Percentiles rank a stretch among this genome's conserved stretches.
Evolutionary conservation across 148 eudicot genomes (phyloP).

Genomic region (Camellia japonica): DNA sequence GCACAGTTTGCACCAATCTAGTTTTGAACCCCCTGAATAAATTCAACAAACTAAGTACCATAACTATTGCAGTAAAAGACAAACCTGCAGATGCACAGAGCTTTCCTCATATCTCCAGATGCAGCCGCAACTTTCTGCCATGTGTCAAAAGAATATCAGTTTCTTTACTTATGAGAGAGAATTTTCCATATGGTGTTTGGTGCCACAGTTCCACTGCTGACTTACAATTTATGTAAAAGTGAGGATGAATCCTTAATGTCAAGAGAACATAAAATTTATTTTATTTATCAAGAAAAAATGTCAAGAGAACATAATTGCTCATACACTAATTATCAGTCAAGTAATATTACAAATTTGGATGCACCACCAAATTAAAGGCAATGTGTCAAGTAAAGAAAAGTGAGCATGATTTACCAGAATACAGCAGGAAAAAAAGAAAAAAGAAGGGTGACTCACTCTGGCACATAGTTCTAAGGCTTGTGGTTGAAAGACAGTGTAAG

Average conservation of each 20-base stretch:
- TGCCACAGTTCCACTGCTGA: neutral
- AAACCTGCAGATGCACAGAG: conserved; percentile 87
- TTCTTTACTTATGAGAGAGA: neutral
- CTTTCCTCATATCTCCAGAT: conserved; percentile 98
- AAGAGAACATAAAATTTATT: neutral
- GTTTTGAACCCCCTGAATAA: neutral
- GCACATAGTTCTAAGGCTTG: conserved; percentile 92
- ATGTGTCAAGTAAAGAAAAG: conserved; percentile 9
- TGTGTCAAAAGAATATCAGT: conserved; percentile 3
- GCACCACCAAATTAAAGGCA: neutral
- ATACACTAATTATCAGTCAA: neutral
- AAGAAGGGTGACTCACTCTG: conserved; percentile 51
- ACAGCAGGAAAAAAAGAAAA: neutral
- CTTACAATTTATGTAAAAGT: neutral
- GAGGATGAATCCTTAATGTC: neutral
- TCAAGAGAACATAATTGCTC: neutral
- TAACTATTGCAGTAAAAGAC: conserved; percentile 10
- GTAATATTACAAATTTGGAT: conserved; percentile 1
- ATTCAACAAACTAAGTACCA: neutral
- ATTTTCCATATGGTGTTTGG: neutral
- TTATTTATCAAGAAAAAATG: too few relatives aligned
- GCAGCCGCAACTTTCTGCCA: conserved; percentile 95
- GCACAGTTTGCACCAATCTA: neutral
- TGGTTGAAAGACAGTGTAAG: conserved; percentile 67
- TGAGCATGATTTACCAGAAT: neutral